These are phyloP conservation scores for Sequoia sempervirens DNA, from an alignment of 75 land plant genomes.

Conservation along the genomic window DNA sequence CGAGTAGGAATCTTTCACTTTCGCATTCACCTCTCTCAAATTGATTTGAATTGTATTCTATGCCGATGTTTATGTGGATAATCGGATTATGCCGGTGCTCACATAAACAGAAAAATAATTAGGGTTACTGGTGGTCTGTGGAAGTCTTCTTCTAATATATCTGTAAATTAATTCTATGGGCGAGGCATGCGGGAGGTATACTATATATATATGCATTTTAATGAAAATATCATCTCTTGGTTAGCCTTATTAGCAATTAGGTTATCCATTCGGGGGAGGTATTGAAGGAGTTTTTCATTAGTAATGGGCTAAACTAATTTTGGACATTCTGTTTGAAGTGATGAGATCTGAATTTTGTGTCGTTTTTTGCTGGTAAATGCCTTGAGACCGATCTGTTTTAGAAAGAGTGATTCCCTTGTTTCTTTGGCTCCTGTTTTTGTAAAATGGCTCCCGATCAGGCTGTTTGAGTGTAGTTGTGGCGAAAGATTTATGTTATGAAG, in stretches of 20 bases:
- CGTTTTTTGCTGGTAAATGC: not conserved
- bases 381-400: not conserved
- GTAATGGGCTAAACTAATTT: not conserved
- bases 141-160: not conserved
- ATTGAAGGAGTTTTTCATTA: too few species aligned
- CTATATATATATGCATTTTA: too few species aligned
- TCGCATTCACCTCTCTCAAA: not conserved
- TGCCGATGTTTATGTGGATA: not conserved
- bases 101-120: not conserved
- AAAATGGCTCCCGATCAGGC: not conserved
- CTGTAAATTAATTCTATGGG: not conserved
- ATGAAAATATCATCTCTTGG: too few species aligned
- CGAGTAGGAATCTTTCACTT: constrained; percentile 6
- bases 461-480: not conserved
- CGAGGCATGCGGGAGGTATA: not conserved
- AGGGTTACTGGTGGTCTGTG: not conserved
- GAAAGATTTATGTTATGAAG: not conserved
- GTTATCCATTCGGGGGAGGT: too few species aligned
- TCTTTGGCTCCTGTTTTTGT: not conserved
- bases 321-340: not conserved
- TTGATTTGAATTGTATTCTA: not conserved
- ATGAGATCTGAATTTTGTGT: not conserved
- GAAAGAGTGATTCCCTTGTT: not conserved
- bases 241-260: too few species aligned
- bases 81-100: not conserved